Evolutionary conservation across 805 yeast genomes (phyloP), one percentile per base, ranked within the genome.

Genomic region (Blastobotrys parvus): DNA sequence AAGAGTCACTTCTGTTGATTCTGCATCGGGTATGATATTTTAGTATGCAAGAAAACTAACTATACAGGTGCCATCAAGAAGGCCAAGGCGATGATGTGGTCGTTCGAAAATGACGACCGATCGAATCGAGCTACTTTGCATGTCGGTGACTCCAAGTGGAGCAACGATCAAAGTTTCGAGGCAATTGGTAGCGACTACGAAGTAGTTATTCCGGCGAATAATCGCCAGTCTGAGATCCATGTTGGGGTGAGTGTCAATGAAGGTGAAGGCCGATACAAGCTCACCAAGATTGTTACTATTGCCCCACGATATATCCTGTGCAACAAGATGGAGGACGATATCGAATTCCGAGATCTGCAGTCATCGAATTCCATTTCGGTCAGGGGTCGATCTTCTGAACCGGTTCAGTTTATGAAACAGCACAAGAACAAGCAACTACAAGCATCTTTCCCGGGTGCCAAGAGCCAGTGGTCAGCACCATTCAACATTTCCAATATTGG

Each of bases 401-500:
- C 52, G 43, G 67, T 32, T 43, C 73, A 82, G 57, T 78, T 74
- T 20, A 65, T 88, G 62, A 74, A 80, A 18, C 65, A 77, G 17
- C 59, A 60, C 34, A 61, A 68, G 2, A 68, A 70, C 1, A 85
- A 82, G 53, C 84, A 82, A 52, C 55, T 88, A 25, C 61, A 73
- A 51, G 50, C 84, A 17, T 75, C 81, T 41, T 77, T 80, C 46
- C 59, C 74, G 4, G 81, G 79, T 3, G 63, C 72, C 4, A 68
- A 71, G 6, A 65, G 80, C 1, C 68, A 72, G 23, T 87, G 95
- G 94, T 84, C 97, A 0, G 79, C 96, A 0, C 94, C 97, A 1
- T 87, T 94, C 58, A 71, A 73, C 16, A 75, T 92, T 50, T 77
- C 81, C 41, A 95, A 90, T 54, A 73, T 88, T 38, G 99, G 98